phyloP scores from a whole-genome alignment of 2,329 filamentous ascomycete genomes.

The Zymoseptoria brevis region DNA sequence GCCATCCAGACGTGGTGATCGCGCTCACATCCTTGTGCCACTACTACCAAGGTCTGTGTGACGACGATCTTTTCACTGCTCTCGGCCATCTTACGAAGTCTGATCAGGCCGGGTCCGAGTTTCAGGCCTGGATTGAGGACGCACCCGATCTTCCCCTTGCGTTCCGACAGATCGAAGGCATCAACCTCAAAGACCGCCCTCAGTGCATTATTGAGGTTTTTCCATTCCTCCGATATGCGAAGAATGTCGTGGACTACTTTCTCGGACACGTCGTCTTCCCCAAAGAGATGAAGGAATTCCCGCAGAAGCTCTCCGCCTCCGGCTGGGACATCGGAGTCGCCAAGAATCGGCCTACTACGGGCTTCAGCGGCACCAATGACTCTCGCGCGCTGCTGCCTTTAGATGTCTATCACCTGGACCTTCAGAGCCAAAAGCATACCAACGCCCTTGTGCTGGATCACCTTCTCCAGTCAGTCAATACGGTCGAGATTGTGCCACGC shows the following conservation, averaged over 20 bases:
- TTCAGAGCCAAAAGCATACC: slow-evolving; percentile 51
- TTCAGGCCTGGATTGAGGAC: slow-evolving; percentile 21
- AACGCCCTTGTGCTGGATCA: slow-evolving; percentile 58
- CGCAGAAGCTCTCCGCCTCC: slow-evolving; percentile 54
- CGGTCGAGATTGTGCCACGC: slow-evolving; percentile 12
- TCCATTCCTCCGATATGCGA: slow-evolving; percentile 44
- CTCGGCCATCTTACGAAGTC: slow-evolving; percentile 19
- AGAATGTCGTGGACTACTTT: slow-evolving; percentile 56
- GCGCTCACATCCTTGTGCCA: slow-evolving; percentile 58
- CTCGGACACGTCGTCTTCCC: slow-evolving; percentile 61
- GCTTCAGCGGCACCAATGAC: slow-evolving; percentile 67
- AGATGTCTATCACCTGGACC: slow-evolving; percentile 54
- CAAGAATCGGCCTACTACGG: slow-evolving; percentile 52
- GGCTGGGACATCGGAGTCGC: slow-evolving; percentile 57
- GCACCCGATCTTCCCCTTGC: slow-evolving; percentile 3
- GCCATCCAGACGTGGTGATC: slow-evolving; percentile 61
- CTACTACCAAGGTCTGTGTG: slow-evolving; percentile 54
- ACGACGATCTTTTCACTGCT: slow-evolving; percentile 36
- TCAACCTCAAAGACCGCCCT: slow-evolving; percentile 23
- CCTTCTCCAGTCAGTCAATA: slow-evolving; percentile 49
- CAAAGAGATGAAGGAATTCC: slow-evolving; percentile 56
- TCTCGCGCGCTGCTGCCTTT: slow-evolving; percentile 52
- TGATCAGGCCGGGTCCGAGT: slow-evolving; percentile 22
- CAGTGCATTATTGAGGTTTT: slow-evolving; percentile 20
- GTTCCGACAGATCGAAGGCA: slow-evolving; percentile 12